Base-by-base conservation (phyloP, 139 green algal species). In the Limnomonas spitsbergensis region DNA sequence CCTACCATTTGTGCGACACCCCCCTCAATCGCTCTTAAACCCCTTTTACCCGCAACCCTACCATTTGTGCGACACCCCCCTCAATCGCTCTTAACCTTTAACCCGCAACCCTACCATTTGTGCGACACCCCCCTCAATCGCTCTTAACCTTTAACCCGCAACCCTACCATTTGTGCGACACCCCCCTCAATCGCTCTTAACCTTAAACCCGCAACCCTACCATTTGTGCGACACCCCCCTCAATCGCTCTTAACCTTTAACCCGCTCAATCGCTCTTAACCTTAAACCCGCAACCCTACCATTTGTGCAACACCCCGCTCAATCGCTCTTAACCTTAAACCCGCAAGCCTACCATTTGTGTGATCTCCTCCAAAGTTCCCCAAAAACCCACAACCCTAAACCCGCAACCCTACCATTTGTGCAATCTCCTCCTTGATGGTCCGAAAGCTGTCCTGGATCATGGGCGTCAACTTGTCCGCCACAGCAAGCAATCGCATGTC, bases 401-500 rank as follows among this genome's bases (percentile, higher is more conserved):
- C 4, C 38, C 40, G n/a, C 75, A 73, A 66, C 24, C 42, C 20
- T 1, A 67, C 78, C 71, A 78, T 75, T 35, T 78, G 70, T n/a
- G 70, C 52, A 1, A 83, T 75, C 71, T 83, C 79, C 66, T 80
- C 61, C 73, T 80, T 83, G 3, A 83, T 61, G 38, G 38, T 40
- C 37, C 73, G 31, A 47, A 83, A 83, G 40, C 47, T 53, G 40
- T 83, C 80, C 4, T 81, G 69, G 37, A 88, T 82, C 56, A 84
- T 69, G 34, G 80, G 84, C 2, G 53, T 69, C 67, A 89, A 80
- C 70, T 82, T 83, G 39, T 81, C 40, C 2, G 82, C 84, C 14
- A 89, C 87, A 1, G 82, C 82, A 80, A 91, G 72, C 80, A 91
- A 72, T 2, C 87, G 80, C 73, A 75, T 68, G 74, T 91, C 87